phyloP scores from a whole-genome alignment of 768 basidiomycete species.

The Pulveroboletus sp. region DNA sequence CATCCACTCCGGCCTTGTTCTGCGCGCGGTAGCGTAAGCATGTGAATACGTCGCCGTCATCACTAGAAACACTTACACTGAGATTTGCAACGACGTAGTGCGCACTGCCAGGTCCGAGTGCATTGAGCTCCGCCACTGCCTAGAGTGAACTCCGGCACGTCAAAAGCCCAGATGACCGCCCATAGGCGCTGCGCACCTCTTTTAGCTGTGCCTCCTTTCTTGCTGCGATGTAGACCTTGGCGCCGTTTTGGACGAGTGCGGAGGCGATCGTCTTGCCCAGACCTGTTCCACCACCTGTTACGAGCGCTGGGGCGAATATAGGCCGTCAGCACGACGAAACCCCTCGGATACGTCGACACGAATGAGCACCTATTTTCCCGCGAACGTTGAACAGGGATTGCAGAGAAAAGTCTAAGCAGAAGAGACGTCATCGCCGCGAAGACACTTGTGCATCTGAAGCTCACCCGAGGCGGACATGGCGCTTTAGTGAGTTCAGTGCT shows the following conservation, averaged over 20 bases:
- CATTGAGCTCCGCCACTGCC: slow-evolving; percentile 58
- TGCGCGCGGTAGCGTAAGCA: slow-evolving; percentile 21
- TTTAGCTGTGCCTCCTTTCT: slow-evolving; percentile 76
- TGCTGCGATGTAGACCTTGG: slow-evolving; percentile 85
- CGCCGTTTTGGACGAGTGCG: slow-evolving; percentile 80
- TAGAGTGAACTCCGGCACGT: slow-evolving; percentile 14
- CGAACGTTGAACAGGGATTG: slow-evolving; percentile 58
- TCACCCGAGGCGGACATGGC: slow-evolving; percentile 16
- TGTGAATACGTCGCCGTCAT: background rate
- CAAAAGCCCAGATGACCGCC: slow-evolving; percentile 31
- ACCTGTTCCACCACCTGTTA: slow-evolving; percentile 81
- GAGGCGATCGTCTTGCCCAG: slow-evolving; percentile 83
- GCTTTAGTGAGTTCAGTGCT: background rate
- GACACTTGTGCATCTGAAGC: background rate
- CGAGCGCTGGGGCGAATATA: slow-evolving; percentile 47
- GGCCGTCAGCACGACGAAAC: background rate
- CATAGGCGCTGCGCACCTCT: slow-evolving; percentile 42
- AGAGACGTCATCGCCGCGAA: background rate
- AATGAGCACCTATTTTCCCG: slow-evolving; percentile 58
- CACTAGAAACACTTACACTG: slow-evolving; percentile 42
- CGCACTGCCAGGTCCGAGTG: slow-evolving; percentile 53
- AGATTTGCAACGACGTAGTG: slow-evolving; percentile 75
- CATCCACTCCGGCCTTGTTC: slow-evolving; percentile 77
- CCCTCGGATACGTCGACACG: background rate
- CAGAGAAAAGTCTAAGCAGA: slow-evolving; percentile 43